Evolutionary conservation across 2,329 filamentous ascomycete species (phyloP).

Genomic region (Didymella glomerata): DNA sequence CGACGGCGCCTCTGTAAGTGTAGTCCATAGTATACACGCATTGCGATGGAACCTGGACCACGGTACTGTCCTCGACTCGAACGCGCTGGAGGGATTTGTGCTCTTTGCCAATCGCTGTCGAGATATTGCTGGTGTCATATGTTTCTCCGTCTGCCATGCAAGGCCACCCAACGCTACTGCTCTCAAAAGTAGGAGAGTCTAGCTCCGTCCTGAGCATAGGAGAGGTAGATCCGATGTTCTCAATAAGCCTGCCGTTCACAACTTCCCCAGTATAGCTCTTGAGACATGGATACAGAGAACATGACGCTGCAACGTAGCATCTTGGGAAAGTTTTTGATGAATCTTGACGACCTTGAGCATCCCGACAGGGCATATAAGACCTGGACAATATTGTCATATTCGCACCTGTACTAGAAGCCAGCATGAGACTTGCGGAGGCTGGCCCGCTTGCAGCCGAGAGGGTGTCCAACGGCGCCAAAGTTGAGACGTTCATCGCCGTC

Average conservation of each 20-base stretch:
- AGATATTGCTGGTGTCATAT: background rate
- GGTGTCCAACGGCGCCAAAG: background rate
- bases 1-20: background rate
- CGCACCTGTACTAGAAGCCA: background rate
- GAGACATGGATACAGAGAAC: background rate
- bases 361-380: background rate
- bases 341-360: background rate
- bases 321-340: background rate
- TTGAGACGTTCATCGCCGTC: background rate
- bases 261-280: background rate
- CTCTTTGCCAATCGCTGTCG: background rate
- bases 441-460: background rate
- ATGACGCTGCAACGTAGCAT: background rate
- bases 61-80: background rate
- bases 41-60: background rate
- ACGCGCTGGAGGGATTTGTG: background rate
- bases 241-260: background rate
- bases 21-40: background rate
- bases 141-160: background rate
- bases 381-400: background rate
- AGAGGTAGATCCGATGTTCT: background rate
- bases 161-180: background rate
- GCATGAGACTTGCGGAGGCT: background rate
- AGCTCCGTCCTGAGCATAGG: background rate
- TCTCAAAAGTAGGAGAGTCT: background rate